Evolutionary conservation across 495 filamentous ascomycete species (phyloP), one percentile per base, ranked within the genome.

Genomic region (Hapsidospora chrysogenum): DNA sequence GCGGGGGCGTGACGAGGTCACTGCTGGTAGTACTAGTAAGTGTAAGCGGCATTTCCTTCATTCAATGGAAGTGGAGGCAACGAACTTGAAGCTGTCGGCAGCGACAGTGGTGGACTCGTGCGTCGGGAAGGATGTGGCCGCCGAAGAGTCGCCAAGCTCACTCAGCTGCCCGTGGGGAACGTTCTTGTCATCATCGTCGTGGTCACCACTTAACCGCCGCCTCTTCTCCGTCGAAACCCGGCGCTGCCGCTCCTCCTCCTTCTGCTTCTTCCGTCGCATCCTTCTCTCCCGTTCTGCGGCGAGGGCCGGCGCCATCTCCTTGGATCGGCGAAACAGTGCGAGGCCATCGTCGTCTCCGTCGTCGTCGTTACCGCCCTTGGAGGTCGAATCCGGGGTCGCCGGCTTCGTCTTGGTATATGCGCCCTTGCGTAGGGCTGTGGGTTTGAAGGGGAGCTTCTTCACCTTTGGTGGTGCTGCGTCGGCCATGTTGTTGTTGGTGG

Each of bases 381-480:
- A 8, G 6, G 17, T 11, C 30, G 19, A 9, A 15, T n/a, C 36
- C 13, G 36, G 4, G 16, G 7, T 13, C 5, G 13, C n/a, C n/a
- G 36, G n/a, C 25, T 23, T 33, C 13, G 20, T n/a, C n/a, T n/a
- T n/a, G n/a, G n/a, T n/a, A n/a, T n/a, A n/a, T n/a, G n/a, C 17
- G 9, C 11, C 21, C 1, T 35, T 35, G 29, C 36, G 29, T 29
- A 38, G 15, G 4, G 36, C 36, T 3, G 36, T 38, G 6, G 36
- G 29, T 11, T 38, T 38, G 20, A 38, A 38, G 8, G 36, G 36
- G 5, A 38, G 36, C 15, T 27, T 32, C 30, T 31, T 37, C 27
- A 14, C 23, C 17, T 18, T 9, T 15, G 19, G 17, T 17, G 25
- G 17, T n/a, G 17, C 35, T 17, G 27, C 35, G 35, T 9, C 35